Conservation (phyloP, 2,329 filamentous ascomycete species). For the Raffaelea albimanens region DNA sequence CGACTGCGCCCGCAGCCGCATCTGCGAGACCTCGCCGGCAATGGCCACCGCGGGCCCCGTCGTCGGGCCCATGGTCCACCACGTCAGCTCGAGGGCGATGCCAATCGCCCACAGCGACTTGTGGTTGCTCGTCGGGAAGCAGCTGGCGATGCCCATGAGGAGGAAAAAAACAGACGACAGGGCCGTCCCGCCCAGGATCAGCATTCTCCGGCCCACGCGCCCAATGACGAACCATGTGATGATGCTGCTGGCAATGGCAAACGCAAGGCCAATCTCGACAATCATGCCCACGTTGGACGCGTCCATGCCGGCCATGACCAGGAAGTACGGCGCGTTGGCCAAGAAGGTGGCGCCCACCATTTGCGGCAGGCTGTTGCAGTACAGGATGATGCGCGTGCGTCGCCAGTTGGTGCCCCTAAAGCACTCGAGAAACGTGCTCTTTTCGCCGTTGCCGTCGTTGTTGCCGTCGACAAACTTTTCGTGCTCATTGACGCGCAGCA, state of each 20-base stretch:
- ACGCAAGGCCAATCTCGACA: background rate
- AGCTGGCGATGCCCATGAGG: background rate
- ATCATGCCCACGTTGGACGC: background rate
- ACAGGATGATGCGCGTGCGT: conserved; percentile 4
- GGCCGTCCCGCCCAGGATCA: background rate
- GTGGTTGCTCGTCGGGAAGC: too few species aligned
- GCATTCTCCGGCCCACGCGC: background rate
- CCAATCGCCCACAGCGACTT: background rate
- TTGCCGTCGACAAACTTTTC: too few species aligned
- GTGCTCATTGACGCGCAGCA: background rate
- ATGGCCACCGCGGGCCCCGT: conserved; percentile 1
- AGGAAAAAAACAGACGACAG: background rate
- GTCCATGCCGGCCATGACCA: conserved; percentile 1
- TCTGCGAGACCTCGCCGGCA: conserved; percentile 1
- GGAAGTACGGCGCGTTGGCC: conserved; percentile 2
- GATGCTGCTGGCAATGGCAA: background rate
- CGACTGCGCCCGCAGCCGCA: conserved; percentile 1
- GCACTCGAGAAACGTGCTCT: background rate
- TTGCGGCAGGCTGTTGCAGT: conserved; percentile 2
- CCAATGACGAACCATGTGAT: background rate
- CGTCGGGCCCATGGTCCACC: background rate
- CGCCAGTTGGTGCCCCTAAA: conserved; percentile 6
- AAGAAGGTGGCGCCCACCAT: conserved; percentile 1
- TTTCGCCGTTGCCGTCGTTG: too few species aligned
- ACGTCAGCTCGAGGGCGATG: background rate